Conservation (phyloP, 352 stramenopile genomes). For the Pythium apleroticum region DNA sequence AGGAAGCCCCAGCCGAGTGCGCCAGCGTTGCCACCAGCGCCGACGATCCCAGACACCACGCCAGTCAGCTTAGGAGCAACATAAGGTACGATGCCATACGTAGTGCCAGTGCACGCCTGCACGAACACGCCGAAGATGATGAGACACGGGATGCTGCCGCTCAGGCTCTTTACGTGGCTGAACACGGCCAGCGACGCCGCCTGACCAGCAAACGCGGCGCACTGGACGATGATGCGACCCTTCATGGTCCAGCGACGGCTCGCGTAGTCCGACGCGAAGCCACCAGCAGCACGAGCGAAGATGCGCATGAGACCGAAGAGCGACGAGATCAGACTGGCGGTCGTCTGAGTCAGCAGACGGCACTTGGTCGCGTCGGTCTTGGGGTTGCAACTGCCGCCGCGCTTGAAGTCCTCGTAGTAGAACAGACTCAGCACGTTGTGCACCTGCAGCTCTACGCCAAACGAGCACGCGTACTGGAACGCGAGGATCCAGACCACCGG, state of each 20-base stretch:
- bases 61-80: slow-evolving; percentile 45
- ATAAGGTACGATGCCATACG: slow-evolving; percentile 62
- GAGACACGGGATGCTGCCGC: slow-evolving; percentile 64
- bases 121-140: slow-evolving; percentile 91
- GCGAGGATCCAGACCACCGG: slow-evolving; percentile 91
- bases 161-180: slow-evolving; percentile 52
- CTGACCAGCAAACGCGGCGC: slow-evolving; percentile 69
- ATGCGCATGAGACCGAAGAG: slow-evolving; percentile 95
- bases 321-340: slow-evolving; percentile 83
- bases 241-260: slow-evolving; percentile 82
- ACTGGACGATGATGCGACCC: slow-evolving; percentile 81
- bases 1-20: slow-evolving; percentile 47
- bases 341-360: slow-evolving; percentile 38
- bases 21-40: slow-evolving; percentile 50
- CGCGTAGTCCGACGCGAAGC: slow-evolving; percentile 75
- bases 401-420: slow-evolving; percentile 88
- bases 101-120: slow-evolving; percentile 62
- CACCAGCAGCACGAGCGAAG: slow-evolving; percentile 86
- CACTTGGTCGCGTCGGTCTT: slow-evolving; percentile 28
- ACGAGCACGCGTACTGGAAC: slow-evolving; percentile 92
- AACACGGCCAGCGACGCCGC: slow-evolving; percentile 78
- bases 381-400: slow-evolving; percentile 34
- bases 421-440: slow-evolving; percentile 92
- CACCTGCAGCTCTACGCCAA: slow-evolving; percentile 93
- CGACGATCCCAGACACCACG: slow-evolving; percentile 47